Base-by-base conservation (phyloP, 768 basidiomycete genomes). In the Pisolithus sp. region DNA sequence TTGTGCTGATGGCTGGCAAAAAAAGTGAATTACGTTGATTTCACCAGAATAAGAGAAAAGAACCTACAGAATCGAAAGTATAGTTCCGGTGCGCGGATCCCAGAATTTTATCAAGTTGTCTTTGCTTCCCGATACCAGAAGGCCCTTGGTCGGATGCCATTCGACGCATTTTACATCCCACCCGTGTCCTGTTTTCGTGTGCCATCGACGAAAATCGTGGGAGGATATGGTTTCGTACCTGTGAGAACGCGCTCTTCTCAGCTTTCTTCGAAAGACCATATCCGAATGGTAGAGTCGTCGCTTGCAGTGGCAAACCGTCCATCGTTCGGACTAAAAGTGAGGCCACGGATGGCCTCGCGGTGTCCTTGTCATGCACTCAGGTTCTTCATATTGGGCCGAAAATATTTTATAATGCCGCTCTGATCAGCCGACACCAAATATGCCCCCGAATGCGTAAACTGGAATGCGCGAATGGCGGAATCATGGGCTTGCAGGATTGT, bases 401-500 rank as follows among this genome's bases (percentile, higher is more conserved):
- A 99, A 72, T 98, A 99, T 70, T 99, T 99, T 76, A 99, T 93
- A 53, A 92, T 79, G 8, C 96, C 96, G 36, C 76, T 82, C 66
- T 93, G 91, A 73, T 99, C 96, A 24, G 91, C 84, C 17, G 93
- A 95, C 17, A 89, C 86, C 46, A 99, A 81, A 69, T 90, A 97
- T 15, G 85, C 76, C n/a, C 95, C 96, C 0, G 90, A 89, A 59
- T 96, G 92, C 0, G 91, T 91, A 70, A 94, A 99, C 15, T 80
- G 72, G 66, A 97, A 81, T 0, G 92, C 79, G 37, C 94, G 92
- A 51, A 99, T 89, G 37, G 93, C 89, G 2, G 87, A 85, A 63
- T 99, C 96, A 69, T 99, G 96, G 1, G 94, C 95, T 71, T 97
- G 95, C n/a, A 98, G 80, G 59, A 99, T 97, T 0, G 95, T 96